Evolutionary conservation across 1,139 yeast species (phyloP), one percentile per base, ranked within the genome.

Genomic region (Yamadazyma triangularis): DNA sequence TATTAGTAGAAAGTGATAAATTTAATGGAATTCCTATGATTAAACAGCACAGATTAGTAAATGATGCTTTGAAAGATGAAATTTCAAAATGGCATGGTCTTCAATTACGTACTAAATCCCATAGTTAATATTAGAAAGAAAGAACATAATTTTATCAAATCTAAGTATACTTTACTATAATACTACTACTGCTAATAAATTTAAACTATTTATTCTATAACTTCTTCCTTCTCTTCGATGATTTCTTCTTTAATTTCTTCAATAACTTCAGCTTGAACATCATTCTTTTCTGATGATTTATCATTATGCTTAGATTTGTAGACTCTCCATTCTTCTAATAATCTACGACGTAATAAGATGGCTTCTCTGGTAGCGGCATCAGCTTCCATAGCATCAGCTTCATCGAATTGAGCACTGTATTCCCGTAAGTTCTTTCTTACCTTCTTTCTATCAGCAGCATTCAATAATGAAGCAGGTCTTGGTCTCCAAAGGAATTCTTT

Each of bases 401-500:
- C 96, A 48, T 91, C 97, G 64, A 89, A 93, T 61, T 86, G 89
- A 25, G 93, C 91, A 48, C 89, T 73, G 73, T 85, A 87, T 58
- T 85, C 91, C 57, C 83, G 79, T 67, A 91, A 69, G 64, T 84
- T 82, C 81, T 86, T 83, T 67, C 88, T 77, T 42, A 91, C 88
- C 72, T 82, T 82, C 82, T 87, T 86, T 69, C 77, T 75, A 55
- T 87, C 95, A 45, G 79, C 81, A 49, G 80, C 78, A 38, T 80
- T 67, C 53, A 93, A 76, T 41, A 80, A 63, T 4, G 89, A 72
- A 13, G 75, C 78, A 31, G 98, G 98, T 64, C 98, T 81, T 47
- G 98, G 97, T 71, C 99, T 84, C 99, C 99, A 93, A 40, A 79
- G 70, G 50, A 91, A 84, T 42, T 85, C 89, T 64, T 81, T 86